Conservation (phyloP, 257 asterid species). For the Sherardia arvensis region DNA sequence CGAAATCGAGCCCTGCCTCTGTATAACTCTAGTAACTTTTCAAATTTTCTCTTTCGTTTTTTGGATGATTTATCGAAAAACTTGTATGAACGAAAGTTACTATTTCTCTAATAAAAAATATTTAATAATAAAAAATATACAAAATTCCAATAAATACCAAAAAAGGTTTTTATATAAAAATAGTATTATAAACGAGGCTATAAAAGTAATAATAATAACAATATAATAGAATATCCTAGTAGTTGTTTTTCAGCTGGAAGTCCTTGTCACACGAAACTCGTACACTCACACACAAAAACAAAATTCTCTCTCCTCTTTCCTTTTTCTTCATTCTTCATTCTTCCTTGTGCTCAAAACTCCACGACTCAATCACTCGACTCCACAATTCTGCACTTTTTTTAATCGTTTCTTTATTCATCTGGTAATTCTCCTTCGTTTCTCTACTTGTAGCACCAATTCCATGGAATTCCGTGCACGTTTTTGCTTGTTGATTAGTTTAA, state of each 20-base stretch:
- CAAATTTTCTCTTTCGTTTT: too few species aligned
- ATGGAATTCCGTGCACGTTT: constrained; percentile 4
- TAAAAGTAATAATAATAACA: neutral
- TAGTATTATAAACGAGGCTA: neutral
- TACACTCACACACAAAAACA: neutral
- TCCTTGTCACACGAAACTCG: constrained; percentile 9
- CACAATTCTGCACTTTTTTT: constrained; percentile 9
- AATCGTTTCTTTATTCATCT: neutral
- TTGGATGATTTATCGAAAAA: too few species aligned
- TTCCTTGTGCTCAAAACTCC: constrained; percentile 4
- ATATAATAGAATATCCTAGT: neutral
- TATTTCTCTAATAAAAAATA: too few species aligned
- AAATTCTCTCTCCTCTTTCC: constrained; percentile 6
- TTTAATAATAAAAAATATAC: too few species aligned
- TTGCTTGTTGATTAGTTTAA: neutral
- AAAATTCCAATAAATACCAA: too few species aligned
- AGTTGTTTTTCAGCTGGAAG: constrained; percentile 13
- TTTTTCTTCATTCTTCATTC: neutral
- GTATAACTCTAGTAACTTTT: too few species aligned
- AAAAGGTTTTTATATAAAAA: neutral
- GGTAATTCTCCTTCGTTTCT: neutral
- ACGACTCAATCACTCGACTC: constrained; percentile 9
- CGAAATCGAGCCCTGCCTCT: too few species aligned
- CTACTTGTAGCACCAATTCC: neutral
- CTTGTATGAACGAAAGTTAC: too few species aligned